A percentile compares a stretch with the other conserved stretches of the same genome.
Evolutionary conservation across 345 rosid species (phyloP).

Genomic region (Aquilaria sinensis): DNA sequence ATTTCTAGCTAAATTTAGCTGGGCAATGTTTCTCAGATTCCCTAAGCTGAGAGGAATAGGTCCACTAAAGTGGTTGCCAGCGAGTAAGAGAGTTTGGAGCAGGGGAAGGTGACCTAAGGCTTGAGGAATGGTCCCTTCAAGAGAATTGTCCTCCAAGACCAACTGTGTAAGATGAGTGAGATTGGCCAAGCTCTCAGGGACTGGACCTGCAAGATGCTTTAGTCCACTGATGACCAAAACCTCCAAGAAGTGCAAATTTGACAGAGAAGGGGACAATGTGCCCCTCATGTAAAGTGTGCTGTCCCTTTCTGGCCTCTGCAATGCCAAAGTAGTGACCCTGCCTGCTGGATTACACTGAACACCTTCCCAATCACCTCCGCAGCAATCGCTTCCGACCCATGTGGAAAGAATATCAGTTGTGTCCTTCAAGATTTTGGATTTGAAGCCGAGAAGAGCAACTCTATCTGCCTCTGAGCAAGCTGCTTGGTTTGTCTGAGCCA

Average conservation of each 20-base stretch:
- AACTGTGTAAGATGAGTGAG: constrained; percentile 44
- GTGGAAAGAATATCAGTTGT: constrained; percentile 59
- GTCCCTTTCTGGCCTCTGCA: constrained; percentile 45
- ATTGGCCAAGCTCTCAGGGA: constrained; percentile 55
- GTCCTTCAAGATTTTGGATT: constrained; percentile 60
- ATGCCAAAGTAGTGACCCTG: constrained; percentile 48
- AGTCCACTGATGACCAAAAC: constrained; percentile 54
- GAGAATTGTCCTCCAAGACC: constrained; percentile 69
- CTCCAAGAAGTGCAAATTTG: constrained; percentile 48
- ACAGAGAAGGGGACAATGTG: constrained; percentile 64
- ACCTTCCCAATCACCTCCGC: constrained; percentile 90
- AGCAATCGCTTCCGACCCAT: constrained; percentile 76
- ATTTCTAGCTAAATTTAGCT: constrained; percentile 49
- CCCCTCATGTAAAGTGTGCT: constrained; percentile 65
- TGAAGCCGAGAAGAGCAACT: constrained; percentile 69
- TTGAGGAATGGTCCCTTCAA: constrained; percentile 62
- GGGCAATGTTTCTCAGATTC: constrained; percentile 36
- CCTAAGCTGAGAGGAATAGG: constrained; percentile 63
- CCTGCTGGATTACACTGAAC: constrained; percentile 70
- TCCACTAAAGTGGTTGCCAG: constrained; percentile 65
- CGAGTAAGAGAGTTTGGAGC: constrained; percentile 49
- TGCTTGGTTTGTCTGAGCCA: constrained; percentile 19
- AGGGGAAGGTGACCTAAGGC: constrained; percentile 43
- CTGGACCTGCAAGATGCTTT: constrained; percentile 68
- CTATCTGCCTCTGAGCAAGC: constrained; percentile 63